Conservation (phyloP, 2,329 filamentous ascomycete species). For the Penicillium sp. region DNA sequence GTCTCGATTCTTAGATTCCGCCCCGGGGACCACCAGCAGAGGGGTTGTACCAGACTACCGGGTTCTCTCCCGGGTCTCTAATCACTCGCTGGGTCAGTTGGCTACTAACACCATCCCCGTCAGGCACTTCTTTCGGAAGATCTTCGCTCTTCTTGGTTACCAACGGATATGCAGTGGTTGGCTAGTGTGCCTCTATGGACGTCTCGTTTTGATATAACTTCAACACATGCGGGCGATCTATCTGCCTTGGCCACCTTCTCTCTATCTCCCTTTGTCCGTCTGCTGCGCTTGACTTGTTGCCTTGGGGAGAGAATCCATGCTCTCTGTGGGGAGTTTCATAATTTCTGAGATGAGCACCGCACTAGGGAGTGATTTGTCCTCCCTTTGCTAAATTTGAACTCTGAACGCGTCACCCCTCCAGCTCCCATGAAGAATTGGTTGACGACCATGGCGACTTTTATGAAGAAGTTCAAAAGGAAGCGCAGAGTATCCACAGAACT, state of each 20-base stretch:
- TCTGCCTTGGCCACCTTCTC: slow-evolving; percentile 7
- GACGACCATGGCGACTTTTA: slow-evolving; percentile 30
- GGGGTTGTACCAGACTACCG: slow-evolving; percentile 31
- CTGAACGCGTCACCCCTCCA: not conserved
- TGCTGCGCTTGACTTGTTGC: not conserved
- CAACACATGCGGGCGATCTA: slow-evolving; percentile 19
- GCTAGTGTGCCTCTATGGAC: slow-evolving; percentile 16
- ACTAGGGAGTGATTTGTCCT: slow-evolving; percentile 18
- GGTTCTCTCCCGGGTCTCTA: slow-evolving; percentile 19
- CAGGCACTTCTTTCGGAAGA: slow-evolving; percentile 17
- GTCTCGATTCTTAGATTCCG: slow-evolving; percentile 13
- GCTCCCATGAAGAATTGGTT: slow-evolving; percentile 26
- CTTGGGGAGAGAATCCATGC: not conserved
- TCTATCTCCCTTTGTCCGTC: not conserved
- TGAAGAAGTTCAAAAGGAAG: slow-evolving; percentile 35
- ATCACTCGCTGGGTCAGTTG: slow-evolving; percentile 14
- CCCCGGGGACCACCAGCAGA: slow-evolving; percentile 19
- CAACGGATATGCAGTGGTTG: slow-evolving; percentile 23
- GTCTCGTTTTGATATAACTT: slow-evolving; percentile 25
- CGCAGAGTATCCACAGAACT: slow-evolving; percentile 37
- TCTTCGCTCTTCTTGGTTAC: slow-evolving; percentile 17
- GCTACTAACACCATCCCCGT: slow-evolving; percentile 14
- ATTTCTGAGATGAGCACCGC: slow-evolving; percentile 19
- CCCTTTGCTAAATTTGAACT: slow-evolving; percentile 9
- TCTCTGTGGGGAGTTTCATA: slow-evolving; percentile 11